Percentiles rank a stretch among this genome's conserved stretches.
phyloP scores from a whole-genome alignment of 2,329 filamentous ascomycete species.

The Diaporthe vaccinii region DNA sequence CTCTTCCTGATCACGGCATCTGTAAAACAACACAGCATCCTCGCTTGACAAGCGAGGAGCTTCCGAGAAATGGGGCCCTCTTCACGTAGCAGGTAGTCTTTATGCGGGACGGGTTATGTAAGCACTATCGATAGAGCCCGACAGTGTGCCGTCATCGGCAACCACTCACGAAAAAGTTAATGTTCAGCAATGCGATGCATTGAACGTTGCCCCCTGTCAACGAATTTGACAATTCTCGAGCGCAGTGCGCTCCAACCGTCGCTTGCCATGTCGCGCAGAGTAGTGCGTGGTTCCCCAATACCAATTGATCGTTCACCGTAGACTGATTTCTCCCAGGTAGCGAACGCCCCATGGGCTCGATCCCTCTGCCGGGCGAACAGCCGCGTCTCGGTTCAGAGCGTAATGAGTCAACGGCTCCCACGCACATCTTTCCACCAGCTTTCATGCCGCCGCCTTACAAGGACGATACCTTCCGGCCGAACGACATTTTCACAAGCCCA shows the following conservation, averaged over 20 bases:
- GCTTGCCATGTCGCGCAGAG: conserved; percentile 27
- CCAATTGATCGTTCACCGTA: background rate
- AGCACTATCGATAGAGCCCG: conserved; percentile 8
- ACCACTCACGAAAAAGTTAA: conserved; percentile 29
- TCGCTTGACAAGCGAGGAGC: background rate
- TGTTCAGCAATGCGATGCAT: conserved; percentile 18
- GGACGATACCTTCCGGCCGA: conserved; percentile 17
- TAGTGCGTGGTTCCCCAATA: background rate
- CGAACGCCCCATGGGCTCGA: conserved; percentile 14
- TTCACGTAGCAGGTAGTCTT: no score
- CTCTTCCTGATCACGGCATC: background rate
- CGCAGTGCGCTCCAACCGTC: conserved; percentile 11
- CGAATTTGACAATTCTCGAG: conserved; percentile 12
- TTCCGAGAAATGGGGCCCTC: background rate
- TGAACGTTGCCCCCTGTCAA: background rate
- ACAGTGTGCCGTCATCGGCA: conserved; percentile 23
- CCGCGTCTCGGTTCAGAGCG: conserved; percentile 9
- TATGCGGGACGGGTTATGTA: conserved; percentile 5
- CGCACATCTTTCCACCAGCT: conserved; percentile 12
- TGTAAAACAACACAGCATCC: no score
- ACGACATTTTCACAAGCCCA: conserved; percentile 19
- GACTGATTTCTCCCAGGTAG: conserved; percentile 8
- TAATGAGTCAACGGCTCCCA: conserved; percentile 22
- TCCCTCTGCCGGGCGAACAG: conserved; percentile 20
- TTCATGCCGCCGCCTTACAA: conserved; percentile 10